Base-by-base conservation (phyloP, 2,329 filamentous ascomycete species). In the Colletotrichum caudatum region DNA sequence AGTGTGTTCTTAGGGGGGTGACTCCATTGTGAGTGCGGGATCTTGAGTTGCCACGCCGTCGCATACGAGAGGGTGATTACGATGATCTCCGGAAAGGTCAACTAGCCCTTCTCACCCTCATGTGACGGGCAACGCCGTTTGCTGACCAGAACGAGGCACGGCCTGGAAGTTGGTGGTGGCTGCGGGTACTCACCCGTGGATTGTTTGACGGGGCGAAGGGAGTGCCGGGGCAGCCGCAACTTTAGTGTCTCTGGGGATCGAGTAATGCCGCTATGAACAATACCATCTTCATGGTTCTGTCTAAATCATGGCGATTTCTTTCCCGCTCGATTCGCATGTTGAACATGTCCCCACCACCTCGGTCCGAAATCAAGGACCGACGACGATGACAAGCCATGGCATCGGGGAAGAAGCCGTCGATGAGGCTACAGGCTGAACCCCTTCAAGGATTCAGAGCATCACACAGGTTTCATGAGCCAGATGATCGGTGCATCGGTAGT, bases 71-170 rank as follows among this genome's bases (percentile, higher is more conserved):
- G 65, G 69, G 59, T 54, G 66, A 51, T 65, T 41, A 35, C 68
- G 68, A 71, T 71, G 58, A 71, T 71, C 53, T 71, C 64, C 59
- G 69, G 41, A 12, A 18, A 11, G 12, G 50, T 46, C 18, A 20
- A 35, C 58, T 37, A 26, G 59, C 37, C 7, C n/a, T 16, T n/a
- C 64, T 59, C 29, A 4, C 29, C 29, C 29, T 29, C 5, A 4
- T 68, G 46, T 6, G 20, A 33, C 11, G 29, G 29, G 9, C 8
- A 2, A 37, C 26, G 44, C 44, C 20, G 12, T 35, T 50, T 56
- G 51, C 39, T 35, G 33, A 23, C 23, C 39, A 46, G 46, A 64
- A 37, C 53, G 60, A 56, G 59, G 59, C 64, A 71, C 41, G 64
- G 68, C 23, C 64, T 71, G 11, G 12, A 33, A 4, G 29, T 51